These are phyloP conservation scores for Trichoderma hamatum DNA, from an alignment of 2,329 filamentous ascomycete genomes.

Conservation along the genomic window DNA sequence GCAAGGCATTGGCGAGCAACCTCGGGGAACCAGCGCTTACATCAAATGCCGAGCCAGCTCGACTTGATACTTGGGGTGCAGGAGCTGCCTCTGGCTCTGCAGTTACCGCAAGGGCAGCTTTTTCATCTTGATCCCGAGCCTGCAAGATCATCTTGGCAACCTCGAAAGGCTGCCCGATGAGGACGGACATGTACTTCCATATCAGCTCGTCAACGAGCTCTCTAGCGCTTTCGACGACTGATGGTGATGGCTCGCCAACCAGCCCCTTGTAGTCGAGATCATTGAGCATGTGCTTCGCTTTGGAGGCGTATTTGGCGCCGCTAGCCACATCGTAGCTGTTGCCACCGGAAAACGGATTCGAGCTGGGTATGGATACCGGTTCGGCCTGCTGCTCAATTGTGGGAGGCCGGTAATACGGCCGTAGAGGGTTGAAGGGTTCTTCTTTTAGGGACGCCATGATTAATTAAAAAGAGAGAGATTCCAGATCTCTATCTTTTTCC, in stretches of 20 bases:
- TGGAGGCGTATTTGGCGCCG: conserved; percentile 44
- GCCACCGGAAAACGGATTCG: conserved; percentile 51
- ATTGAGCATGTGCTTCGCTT: conserved; percentile 82
- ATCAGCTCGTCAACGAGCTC: conserved; percentile 80
- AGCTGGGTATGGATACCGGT: conserved; percentile 43
- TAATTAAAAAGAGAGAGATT: conserved; percentile 36
- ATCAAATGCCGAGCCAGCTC: conserved; percentile 42
- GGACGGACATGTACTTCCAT: conserved; percentile 87
- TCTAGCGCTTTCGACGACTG: conserved; percentile 72
- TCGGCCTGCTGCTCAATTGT: conserved; percentile 54
- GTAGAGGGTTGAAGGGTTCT: conserved; percentile 63
- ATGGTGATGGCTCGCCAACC: conserved; percentile 74
- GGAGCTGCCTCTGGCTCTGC: conserved; percentile 32
- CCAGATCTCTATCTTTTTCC: conserved; percentile 33
- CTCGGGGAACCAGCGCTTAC: conserved; percentile 34
- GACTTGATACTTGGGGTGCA: conserved; percentile 39
- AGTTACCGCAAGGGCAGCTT: conserved; percentile 39
- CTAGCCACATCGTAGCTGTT: conserved; percentile 46
- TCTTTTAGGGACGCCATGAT: conserved; percentile 51
- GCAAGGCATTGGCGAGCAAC: background rate
- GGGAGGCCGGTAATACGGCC: conserved; percentile 70
- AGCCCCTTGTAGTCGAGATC: conserved; percentile 94
- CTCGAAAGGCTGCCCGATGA: conserved; percentile 95
- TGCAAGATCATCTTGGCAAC: conserved; percentile 94
- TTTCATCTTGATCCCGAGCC: conserved; percentile 62